phyloP scores from a whole-genome alignment of 2,329 filamentous ascomycete genomes.

The Alternaria conjuncta region DNA sequence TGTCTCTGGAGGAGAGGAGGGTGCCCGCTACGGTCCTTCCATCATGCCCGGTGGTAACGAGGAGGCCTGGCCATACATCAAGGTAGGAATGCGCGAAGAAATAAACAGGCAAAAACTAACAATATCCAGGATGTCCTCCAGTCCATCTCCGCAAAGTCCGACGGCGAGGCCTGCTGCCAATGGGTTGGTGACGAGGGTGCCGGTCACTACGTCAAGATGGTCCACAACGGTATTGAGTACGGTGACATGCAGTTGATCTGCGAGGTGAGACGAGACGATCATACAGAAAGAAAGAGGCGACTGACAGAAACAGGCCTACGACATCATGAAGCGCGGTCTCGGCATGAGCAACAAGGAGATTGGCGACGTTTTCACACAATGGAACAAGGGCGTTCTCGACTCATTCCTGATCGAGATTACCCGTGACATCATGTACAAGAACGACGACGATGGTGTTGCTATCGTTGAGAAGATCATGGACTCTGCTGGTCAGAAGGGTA shows the following conservation, averaged over 20 bases:
- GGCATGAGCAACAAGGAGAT: constrained; percentile 92
- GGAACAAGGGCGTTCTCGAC: constrained; percentile 98
- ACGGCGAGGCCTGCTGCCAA: constrained; percentile 96
- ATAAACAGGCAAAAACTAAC: constrained; percentile 21
- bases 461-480: constrained; percentile 99
- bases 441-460: constrained; percentile 88
- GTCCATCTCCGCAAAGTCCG: constrained; percentile 95
- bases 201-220: constrained; percentile 99
- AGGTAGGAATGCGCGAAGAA: constrained; percentile 50
- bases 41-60: constrained; percentile 99
- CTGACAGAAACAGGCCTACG: constrained; percentile 76
- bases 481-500: constrained; percentile 98
- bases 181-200: constrained; percentile 99
- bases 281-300: not conserved
- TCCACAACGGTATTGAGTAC: constrained; percentile 99
- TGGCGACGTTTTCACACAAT: constrained; percentile 89
- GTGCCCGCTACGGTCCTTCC: constrained; percentile 94
- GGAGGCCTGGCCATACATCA: constrained; percentile 96
- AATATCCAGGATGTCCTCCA: constrained; percentile 82
- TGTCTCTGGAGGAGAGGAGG: constrained; percentile 99
- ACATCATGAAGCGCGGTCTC: constrained; percentile 98
- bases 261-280: constrained; percentile 69
- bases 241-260: constrained; percentile 99
- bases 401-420: constrained; percentile 99
- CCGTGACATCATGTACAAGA: constrained; percentile 97